These are phyloP conservation scores for Cladosporium halotolerans DNA, from an alignment of 2,329 filamentous ascomycete genomes.

Conservation along the genomic window DNA sequence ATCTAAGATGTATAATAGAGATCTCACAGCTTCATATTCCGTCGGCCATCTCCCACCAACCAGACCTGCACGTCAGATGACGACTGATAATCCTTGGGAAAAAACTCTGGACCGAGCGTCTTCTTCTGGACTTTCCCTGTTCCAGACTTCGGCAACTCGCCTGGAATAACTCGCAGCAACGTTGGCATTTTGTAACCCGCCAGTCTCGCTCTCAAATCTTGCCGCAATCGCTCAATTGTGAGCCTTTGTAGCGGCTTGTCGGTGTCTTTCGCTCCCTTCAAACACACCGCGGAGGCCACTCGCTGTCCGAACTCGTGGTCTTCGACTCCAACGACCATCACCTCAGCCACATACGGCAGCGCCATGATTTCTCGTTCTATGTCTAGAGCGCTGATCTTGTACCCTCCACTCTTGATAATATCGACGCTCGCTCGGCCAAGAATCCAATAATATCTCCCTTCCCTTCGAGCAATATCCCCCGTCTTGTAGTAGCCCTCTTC, in stretches of 20 bases:
- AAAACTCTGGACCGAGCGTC: constrained; percentile 26
- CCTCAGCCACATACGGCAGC: constrained; percentile 45
- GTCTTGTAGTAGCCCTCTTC: constrained; percentile 28
- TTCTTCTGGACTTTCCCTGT: constrained; percentile 50
- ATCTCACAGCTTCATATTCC: neutral
- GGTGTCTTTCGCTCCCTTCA: constrained; percentile 30
- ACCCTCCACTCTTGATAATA: constrained; percentile 51
- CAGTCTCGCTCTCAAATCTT: constrained; percentile 39
- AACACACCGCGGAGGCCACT: constrained; percentile 47
- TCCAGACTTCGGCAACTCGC: constrained; percentile 43
- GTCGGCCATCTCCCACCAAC: constrained; percentile 1
- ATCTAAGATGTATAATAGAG: no score
- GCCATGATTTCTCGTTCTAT: constrained; percentile 49
- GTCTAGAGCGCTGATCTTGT: constrained; percentile 51
- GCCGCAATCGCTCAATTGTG: constrained; percentile 36
- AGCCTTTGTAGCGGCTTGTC: constrained; percentile 21
- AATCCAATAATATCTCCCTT: constrained; percentile 46
- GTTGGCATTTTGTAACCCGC: constrained; percentile 47
- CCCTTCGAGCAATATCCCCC: constrained; percentile 32
- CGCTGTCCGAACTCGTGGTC: constrained; percentile 51
- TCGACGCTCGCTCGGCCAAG: constrained; percentile 48
- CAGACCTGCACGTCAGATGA: constrained; percentile 25
- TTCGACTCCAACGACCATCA: constrained; percentile 48
- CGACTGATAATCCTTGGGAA: constrained; percentile 20
- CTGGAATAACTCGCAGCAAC: constrained; percentile 38